Evolutionary conservation across 1,139 yeast species (phyloP).

Genomic region (Debaryomyces singareniensis): DNA sequence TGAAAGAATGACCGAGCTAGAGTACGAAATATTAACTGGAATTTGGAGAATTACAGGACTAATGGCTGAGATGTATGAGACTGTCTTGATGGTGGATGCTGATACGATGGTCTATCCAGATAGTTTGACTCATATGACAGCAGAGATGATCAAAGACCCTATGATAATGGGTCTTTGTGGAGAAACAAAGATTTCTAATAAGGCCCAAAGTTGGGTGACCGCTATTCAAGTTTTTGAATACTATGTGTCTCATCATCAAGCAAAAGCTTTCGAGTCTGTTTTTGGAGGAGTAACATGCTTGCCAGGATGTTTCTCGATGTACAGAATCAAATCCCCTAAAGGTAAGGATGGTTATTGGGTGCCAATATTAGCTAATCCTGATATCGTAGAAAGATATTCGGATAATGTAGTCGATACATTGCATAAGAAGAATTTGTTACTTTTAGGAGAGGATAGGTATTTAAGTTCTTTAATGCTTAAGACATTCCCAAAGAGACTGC

Average conservation of each 20-base stretch:
- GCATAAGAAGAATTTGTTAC: slow-evolving; percentile 81
- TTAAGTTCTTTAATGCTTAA: slow-evolving; percentile 83
- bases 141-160: slow-evolving; percentile 89
- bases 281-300: slow-evolving; percentile 97
- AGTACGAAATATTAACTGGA: slow-evolving; percentile 69
- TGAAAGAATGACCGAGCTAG: slow-evolving; percentile 95
- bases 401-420: slow-evolving; percentile 84
- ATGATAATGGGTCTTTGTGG: slow-evolving; percentile 94
- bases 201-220: slow-evolving; percentile 83
- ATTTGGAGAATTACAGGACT: slow-evolving; percentile 87
- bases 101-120: slow-evolving; percentile 92
- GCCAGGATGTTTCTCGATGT: slow-evolving; percentile 97
- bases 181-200: slow-evolving; percentile 91
- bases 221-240: slow-evolving; percentile 95
- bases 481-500: slow-evolving; percentile 91
- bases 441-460: slow-evolving; percentile 92
- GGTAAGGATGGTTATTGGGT: slow-evolving; percentile 92
- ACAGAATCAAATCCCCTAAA: slow-evolving; percentile 89
- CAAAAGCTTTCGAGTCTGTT: slow-evolving; percentile 93
- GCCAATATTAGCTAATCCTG: slow-evolving; percentile 92
- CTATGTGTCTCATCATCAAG: slow-evolving; percentile 91
- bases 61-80: slow-evolving; percentile 81
- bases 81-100: slow-evolving; percentile 93
- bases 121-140: slow-evolving; percentile 86
- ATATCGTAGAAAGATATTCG: slow-evolving; percentile 89